Conservation (phyloP, 371 early-diverging fungal genomes). For the Actinomortierella ambigua region DNA sequence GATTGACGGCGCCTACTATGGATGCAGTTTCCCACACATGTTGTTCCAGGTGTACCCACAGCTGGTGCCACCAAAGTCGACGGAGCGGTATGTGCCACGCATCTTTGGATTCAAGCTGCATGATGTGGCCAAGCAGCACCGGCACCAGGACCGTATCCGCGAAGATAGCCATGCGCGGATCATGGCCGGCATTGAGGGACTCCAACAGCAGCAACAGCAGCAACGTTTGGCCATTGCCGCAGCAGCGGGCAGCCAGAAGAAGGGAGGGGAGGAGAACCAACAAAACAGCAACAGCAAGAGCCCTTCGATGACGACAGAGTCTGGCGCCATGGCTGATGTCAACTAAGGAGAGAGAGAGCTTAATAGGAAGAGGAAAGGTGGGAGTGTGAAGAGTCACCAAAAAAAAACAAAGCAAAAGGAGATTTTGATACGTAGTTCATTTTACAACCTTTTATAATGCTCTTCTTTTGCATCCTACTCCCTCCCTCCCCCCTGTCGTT, state of each 20-base stretch:
- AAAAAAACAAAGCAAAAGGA: constrained; percentile 9
- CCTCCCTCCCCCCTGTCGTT: neutral
- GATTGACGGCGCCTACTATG: constrained; percentile 98
- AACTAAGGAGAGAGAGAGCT: constrained; percentile 19
- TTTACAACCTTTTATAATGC: constrained; percentile 4
- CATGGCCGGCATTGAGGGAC: constrained; percentile 45
- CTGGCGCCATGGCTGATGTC: constrained; percentile 44
- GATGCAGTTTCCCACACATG: constrained; percentile 97
- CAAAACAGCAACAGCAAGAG: constrained; percentile 17
- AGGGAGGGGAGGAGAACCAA: constrained; percentile 25
- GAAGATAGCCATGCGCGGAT: constrained; percentile 62
- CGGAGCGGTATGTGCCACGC: constrained; percentile 87
- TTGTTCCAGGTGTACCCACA: constrained; percentile 92
- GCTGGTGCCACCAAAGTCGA: constrained; percentile 68
- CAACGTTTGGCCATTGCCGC: constrained; percentile 10
- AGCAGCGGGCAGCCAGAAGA: constrained; percentile 28
- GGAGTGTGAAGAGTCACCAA: too few species aligned
- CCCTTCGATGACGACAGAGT: constrained; percentile 17
- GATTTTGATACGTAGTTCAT: constrained; percentile 6
- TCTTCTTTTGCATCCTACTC: neutral
- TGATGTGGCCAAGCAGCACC: constrained; percentile 81
- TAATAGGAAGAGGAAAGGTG: too few species aligned
- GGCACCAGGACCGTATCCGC: constrained; percentile 86
- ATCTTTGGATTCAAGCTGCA: constrained; percentile 97
- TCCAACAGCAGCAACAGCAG: constrained; percentile 32